phyloP scores from a whole-genome alignment of 352 stramenopile species.

The Globisporangium megalacanthum region DNA sequence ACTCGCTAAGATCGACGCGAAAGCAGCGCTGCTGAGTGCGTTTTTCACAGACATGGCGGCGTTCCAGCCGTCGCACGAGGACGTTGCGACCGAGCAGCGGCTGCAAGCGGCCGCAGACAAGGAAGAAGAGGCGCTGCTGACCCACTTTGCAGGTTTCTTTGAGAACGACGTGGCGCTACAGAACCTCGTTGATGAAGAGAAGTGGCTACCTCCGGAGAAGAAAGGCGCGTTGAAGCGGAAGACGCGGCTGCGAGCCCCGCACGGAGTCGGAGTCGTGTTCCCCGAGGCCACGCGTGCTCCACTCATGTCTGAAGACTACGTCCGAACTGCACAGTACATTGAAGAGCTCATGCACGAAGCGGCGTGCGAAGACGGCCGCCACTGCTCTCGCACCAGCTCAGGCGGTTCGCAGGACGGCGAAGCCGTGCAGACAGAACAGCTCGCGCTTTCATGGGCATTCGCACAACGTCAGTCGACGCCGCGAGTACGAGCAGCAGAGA shows the following conservation, averaged over 20 bases:
- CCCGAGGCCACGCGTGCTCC: slow-evolving; percentile 2
- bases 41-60: slow-evolving; percentile 59
- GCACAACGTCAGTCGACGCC: slow-evolving; percentile 2
- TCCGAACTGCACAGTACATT: slow-evolving; percentile 42
- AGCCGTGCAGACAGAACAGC: slow-evolving; percentile 6
- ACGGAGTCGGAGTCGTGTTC: slow-evolving; percentile 1
- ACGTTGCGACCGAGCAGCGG: slow-evolving; percentile 12
- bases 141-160: slow-evolving; percentile 40
- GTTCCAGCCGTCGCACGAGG: slow-evolving; percentile 22
- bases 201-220: slow-evolving; percentile 28
- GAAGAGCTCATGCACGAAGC: slow-evolving; percentile 38
- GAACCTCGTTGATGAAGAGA: slow-evolving; percentile 46
- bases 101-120: slow-evolving; percentile 12
- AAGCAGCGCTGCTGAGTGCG: slow-evolving; percentile 16
- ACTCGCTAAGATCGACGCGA: slow-evolving; percentile 12
- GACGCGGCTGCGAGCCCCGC: slow-evolving; percentile 15
- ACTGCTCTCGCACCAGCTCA: background rate
- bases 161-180: slow-evolving; percentile 30
- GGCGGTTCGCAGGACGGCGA: no score
- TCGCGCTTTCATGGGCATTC: slow-evolving; percentile 24
- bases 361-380: slow-evolving; percentile 10
- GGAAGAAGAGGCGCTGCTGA: slow-evolving; percentile 27
- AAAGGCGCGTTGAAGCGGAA: slow-evolving; percentile 17
- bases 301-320: slow-evolving; percentile 42
- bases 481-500: background rate